A percentile compares a stretch with the other conserved stretches of the same genome.
Evolutionary conservation across 2,329 filamentous ascomycete species (phyloP).

Genomic region (Penicillium sp.): DNA sequence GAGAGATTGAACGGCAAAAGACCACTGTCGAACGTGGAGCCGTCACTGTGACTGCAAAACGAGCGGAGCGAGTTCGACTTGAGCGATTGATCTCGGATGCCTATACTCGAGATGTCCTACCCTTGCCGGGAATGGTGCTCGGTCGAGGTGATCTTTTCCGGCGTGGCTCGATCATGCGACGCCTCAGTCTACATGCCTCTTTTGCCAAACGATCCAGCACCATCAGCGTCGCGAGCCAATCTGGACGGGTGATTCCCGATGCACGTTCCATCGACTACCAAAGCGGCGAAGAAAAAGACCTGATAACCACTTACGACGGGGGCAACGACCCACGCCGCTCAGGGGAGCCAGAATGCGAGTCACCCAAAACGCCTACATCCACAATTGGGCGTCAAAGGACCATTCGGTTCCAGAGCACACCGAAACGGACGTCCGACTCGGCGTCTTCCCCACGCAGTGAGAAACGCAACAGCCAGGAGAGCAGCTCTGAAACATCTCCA

Average conservation of each 20-base stretch:
- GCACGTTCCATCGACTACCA: conserved; percentile 13
- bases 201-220: conserved; percentile 73
- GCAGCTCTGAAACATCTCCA: conserved; percentile 11
- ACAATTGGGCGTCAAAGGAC: conserved; percentile 18
- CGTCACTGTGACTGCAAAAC: conserved; percentile 71
- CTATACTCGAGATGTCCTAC: conserved; percentile 79
- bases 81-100: conserved; percentile 75
- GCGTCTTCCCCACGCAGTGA: conserved; percentile 19
- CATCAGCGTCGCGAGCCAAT: conserved; percentile 34
- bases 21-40: conserved; percentile 72
- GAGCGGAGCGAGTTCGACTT: conserved; percentile 74
- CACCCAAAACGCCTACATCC: conserved; percentile 19
- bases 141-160: conserved; percentile 70
- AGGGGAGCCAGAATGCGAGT: conserved; percentile 11
- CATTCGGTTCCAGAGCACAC: conserved; percentile 14
- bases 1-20: conserved; percentile 74
- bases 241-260: conserved; percentile 16
- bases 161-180: conserved; percentile 80
- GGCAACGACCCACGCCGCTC: conserved; percentile 11
- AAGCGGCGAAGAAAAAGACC: conserved; percentile 18
- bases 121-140: conserved; percentile 77
- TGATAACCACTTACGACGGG: conserved; percentile 11
- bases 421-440: conserved; percentile 11
- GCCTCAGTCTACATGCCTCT: conserved; percentile 76
- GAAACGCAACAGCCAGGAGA: conserved; percentile 17